These are phyloP conservation scores for Aspergillus novofumigatus DNA, from an alignment of 2,329 filamentous ascomycete genomes.

Conservation along the genomic window DNA sequence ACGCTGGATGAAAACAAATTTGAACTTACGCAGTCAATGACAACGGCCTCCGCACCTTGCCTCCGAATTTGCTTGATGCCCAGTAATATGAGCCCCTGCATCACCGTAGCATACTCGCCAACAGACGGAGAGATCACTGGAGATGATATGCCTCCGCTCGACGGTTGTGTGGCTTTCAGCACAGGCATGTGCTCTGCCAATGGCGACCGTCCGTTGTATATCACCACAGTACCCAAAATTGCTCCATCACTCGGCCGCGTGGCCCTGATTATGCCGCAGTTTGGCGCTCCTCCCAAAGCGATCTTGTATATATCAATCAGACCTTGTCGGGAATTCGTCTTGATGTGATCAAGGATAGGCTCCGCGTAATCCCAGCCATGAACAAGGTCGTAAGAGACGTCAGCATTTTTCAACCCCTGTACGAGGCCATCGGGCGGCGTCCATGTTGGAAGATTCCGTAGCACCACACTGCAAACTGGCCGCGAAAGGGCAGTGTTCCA, in stretches of 20 bases:
- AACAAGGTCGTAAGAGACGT: constrained; percentile 77
- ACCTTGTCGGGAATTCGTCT: constrained; percentile 69
- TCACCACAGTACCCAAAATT: constrained; percentile 74
- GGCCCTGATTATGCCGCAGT: constrained; percentile 78
- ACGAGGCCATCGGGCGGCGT: constrained; percentile 70
- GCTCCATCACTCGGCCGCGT: constrained; percentile 64
- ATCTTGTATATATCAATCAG: constrained; percentile 74
- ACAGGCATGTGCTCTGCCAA: constrained; percentile 67
- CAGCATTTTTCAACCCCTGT: constrained; percentile 66
- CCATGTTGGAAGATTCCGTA: constrained; percentile 70
- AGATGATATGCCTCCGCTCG: constrained; percentile 71
- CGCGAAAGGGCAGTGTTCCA: constrained; percentile 71
- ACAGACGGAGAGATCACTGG: constrained; percentile 68
- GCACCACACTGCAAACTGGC: constrained; percentile 66
- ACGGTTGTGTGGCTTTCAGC: constrained; percentile 55
- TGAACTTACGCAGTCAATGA: constrained; percentile 72
- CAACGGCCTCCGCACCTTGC: constrained; percentile 66
- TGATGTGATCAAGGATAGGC: constrained; percentile 69
- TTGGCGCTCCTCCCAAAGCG: constrained; percentile 65
- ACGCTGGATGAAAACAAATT: constrained; percentile 32
- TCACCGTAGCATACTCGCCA: constrained; percentile 64
- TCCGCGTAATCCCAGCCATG: constrained; percentile 74
- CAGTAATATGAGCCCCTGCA: constrained; percentile 76
- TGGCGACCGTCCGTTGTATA: constrained; percentile 67
- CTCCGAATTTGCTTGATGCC: constrained; percentile 78